Evolutionary conservation across 1,284 basidiomycete species (phyloP).

Genomic region (Rhodotorula glutinis): DNA sequence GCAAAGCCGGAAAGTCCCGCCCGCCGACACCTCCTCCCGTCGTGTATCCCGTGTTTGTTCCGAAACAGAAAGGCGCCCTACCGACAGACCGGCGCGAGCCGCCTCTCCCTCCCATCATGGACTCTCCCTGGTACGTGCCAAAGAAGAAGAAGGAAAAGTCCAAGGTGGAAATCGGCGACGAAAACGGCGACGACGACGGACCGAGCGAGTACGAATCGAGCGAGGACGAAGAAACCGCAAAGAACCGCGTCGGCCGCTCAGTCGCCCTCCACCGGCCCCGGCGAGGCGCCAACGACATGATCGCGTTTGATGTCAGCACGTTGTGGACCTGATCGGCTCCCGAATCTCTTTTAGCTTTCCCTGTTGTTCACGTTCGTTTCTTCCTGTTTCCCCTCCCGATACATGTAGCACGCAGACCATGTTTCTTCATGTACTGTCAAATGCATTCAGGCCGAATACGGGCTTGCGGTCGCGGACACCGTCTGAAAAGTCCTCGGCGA

Average conservation of each 20-base stretch:
- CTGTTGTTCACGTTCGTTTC: not conserved
- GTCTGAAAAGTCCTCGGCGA: constrained; percentile 11
- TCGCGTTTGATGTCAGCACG: not conserved
- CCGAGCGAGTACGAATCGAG: not conserved
- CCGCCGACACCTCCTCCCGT: not conserved
- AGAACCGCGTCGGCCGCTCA: constrained; percentile 2
- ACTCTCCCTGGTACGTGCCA: constrained; percentile 26
- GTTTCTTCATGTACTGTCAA: not conserved
- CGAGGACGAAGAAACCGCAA: constrained; percentile 12
- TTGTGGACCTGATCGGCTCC: not conserved
- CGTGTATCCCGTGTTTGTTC: constrained; percentile 8
- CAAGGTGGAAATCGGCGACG: not conserved
- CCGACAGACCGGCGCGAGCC: constrained; percentile 10
- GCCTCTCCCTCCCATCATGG: constrained; percentile 17
- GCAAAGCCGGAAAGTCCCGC: not conserved
- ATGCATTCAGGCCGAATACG: not conserved
- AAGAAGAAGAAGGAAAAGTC: constrained; percentile 13
- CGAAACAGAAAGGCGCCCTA: constrained; percentile 9
- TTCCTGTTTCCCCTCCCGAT: not conserved
- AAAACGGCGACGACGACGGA: not conserved
- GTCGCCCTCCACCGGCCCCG: constrained; percentile 17
- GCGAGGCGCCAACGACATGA: constrained; percentile 11
- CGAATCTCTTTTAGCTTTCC: no score
- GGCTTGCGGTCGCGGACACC: constrained; percentile 4
- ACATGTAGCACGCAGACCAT: not conserved